Evolutionary conservation across 768 basidiomycete genomes (phyloP), one percentile per base, ranked within the genome.

Genomic region (Terana coerulea): DNA sequence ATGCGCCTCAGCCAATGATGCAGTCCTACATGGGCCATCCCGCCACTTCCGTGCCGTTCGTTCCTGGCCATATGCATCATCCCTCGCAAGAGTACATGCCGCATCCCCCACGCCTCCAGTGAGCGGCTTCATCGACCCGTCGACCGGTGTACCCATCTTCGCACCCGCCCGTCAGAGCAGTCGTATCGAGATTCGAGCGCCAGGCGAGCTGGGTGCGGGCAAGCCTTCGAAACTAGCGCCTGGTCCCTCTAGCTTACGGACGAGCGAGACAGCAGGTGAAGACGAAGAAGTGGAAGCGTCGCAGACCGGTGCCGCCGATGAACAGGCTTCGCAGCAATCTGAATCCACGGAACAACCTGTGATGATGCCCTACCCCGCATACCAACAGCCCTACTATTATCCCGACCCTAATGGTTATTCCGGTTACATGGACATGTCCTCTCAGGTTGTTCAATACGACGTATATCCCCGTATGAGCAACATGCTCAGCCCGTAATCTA

Each of bases 111-210:
- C 83, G 25, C 84, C 83, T 41, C 80, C 83, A 3, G 61, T 80
- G 59, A 80, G 77, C 54, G 78, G 80, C 29, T 86, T 82, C 63
- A 69, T 86, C 48, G 84, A 88, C 63, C 82, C 84, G 6, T 55
- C 75, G 8, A 83, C 83, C 29, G 86, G 84, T 21, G 72, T 75
- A 12, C 79, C 87, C n/a, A 78, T 90, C 21, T 90, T 91, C 64
- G 75, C 84, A 3, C 81, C 86, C 61, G 84, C 88, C 29, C 79
- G 87, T 17, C 81, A 86, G 64, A 79, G 77, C 51, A 78, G 81
- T 19, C 84, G 87, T 42, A 68, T 91, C 49, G 83, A 88, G 67
- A 91, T 91, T 45, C 84, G 88, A 52, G 79, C 85, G 11, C 88
- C 80, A 2, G 64, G 64, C 7, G 71, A 70, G 40, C 55, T 61